These are phyloP conservation scores for Retiboletus flavoniger DNA, from an alignment of 1,284 basidiomycete genomes.

Conservation along the genomic window DNA sequence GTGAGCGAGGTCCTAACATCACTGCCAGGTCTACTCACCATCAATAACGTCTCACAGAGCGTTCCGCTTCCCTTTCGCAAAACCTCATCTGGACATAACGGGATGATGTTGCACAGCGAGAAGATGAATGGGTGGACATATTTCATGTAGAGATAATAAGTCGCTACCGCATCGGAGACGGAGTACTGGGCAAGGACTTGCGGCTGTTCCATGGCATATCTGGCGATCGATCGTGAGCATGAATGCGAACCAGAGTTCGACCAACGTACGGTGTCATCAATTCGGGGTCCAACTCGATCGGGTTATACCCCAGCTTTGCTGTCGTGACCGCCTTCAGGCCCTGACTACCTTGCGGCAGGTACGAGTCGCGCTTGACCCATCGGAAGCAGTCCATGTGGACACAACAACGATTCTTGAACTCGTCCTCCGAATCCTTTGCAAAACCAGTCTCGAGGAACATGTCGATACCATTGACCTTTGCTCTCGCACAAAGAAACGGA, in stretches of 20 bases:
- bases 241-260: neutral
- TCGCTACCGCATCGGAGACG: constrained; percentile 99
- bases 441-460: constrained; percentile 98
- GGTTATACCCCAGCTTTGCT: constrained; percentile 95
- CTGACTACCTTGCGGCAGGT: constrained; percentile 97
- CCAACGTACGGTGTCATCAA: constrained; percentile 92
- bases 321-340: constrained; percentile 98
- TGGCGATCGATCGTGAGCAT: constrained; percentile 32
- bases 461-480: constrained; percentile 89
- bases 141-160: constrained; percentile 99
- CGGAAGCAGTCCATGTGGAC: constrained; percentile 99
- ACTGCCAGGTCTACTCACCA: constrained; percentile 60
- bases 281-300: constrained; percentile 97
- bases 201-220: constrained; percentile 96
- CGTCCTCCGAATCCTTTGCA: constrained; percentile 86
- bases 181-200: constrained; percentile 96
- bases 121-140: constrained; percentile 99
- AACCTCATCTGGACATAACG: constrained; percentile 95
- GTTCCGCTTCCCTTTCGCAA: constrained; percentile 96
- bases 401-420: constrained; percentile 93
- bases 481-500: constrained; percentile 91
- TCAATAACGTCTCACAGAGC: constrained; percentile 94
- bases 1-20: constrained; percentile 2
- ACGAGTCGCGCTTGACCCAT: constrained; percentile 99
- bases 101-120: constrained; percentile 99